phyloP scores from a whole-genome alignment of 2,329 filamentous ascomycete species.

The Fusarium coffeatum region DNA sequence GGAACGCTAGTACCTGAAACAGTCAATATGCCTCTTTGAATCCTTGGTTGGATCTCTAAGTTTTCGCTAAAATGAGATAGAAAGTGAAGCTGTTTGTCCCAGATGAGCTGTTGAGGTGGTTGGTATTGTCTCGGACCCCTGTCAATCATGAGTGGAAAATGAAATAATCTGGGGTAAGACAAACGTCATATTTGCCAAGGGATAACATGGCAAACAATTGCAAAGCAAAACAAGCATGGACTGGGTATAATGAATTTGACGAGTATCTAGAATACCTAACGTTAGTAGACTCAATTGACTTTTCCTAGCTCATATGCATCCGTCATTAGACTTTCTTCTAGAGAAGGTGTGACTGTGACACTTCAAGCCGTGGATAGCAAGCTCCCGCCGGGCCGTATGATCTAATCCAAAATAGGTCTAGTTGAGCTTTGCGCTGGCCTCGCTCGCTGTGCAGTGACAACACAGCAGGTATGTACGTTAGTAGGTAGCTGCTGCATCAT shows the following conservation, averaged over 20 bases:
- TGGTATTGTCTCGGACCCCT: constrained; percentile 27
- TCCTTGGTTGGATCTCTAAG: neutral
- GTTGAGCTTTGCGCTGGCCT: constrained; percentile 13
- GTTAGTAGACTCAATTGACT: neutral
- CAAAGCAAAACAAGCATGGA: neutral
- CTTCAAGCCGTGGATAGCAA: constrained; percentile 17
- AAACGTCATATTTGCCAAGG: constrained; percentile 3
- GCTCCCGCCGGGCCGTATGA: constrained; percentile 34
- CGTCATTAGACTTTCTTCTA: neutral
- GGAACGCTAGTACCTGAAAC: constrained; percentile 8
- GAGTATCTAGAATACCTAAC: neutral
- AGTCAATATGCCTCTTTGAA: neutral
- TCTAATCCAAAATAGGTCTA: constrained; percentile 18
- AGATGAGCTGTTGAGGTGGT: constrained; percentile 15
- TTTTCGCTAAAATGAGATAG: neutral
- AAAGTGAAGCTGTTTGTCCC: constrained; percentile 3
- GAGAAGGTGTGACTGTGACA: neutral
- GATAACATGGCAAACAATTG: neutral
- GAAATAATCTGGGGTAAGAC: neutral
- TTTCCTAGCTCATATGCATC: neutral
- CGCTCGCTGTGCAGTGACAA: constrained; percentile 30
- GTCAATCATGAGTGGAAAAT: neutral
- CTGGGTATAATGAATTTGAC: neutral
- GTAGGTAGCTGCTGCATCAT: neutral
- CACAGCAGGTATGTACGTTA: constrained; percentile 18